Conservation (phyloP, 1,284 basidiomycete species). For the Golubevia sp. region DNA sequence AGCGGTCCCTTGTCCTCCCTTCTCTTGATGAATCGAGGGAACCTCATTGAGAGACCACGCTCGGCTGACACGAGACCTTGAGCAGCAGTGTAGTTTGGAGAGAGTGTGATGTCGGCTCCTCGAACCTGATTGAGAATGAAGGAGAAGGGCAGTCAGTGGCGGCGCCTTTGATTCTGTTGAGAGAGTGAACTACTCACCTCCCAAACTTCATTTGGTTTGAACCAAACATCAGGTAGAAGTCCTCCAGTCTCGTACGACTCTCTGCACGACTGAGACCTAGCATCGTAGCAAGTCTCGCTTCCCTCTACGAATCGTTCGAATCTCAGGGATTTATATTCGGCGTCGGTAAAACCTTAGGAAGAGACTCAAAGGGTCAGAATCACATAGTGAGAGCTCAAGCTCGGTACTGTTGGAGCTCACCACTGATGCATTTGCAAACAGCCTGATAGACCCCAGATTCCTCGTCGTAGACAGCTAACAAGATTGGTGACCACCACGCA, state of each 20-base stretch:
- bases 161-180: too few relatives aligned
- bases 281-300: slow-evolving; percentile 19
- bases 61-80: slow-evolving; percentile 71
- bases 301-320: slow-evolving; percentile 26
- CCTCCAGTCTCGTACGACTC: slow-evolving; percentile 63
- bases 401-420: too few relatives aligned
- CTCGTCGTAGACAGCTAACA: slow-evolving; percentile 78
- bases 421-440: slow-evolving; percentile 74
- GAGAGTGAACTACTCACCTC: too few relatives aligned
- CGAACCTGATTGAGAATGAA: too few relatives aligned
- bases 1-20: slow-evolving; percentile 43
- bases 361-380: slow-evolving; percentile 40
- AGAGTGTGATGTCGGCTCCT: slow-evolving; percentile 80
- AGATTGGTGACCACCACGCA: slow-evolving; percentile 88
- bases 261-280: slow-evolving; percentile 1
- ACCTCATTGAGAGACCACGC: slow-evolving; percentile 67
- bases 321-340: slow-evolving; percentile 76
- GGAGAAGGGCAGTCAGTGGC: too few relatives aligned
- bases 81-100: slow-evolving; percentile 84
- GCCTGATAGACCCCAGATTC: slow-evolving; percentile 74
- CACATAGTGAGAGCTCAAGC: slow-evolving; percentile 2
- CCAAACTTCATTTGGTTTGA: slow-evolving; percentile 76
- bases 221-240: slow-evolving; percentile 79
- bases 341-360: slow-evolving; percentile 79
- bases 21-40: slow-evolving; percentile 61